Base-by-base conservation (phyloP, 495 filamentous ascomycete species). In the Penicillium pancosmium region DNA sequence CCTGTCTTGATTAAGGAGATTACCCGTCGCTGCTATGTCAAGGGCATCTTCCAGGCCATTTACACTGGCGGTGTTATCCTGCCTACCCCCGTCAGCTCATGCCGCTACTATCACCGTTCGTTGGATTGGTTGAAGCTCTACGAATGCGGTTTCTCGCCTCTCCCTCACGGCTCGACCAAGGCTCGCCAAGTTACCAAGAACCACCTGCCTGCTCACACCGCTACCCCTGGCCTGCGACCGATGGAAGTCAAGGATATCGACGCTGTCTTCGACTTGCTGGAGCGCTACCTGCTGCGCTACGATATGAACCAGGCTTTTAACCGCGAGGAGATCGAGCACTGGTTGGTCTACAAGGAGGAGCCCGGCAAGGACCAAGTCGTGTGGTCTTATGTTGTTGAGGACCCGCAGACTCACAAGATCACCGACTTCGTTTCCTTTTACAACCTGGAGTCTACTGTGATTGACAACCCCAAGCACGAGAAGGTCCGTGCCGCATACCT, bases 401-500 rank as follows among this genome's bases (percentile, higher is more conserved):
- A 89, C 53, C 77, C 87, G 9, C 64, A 82, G 21, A 86, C 80
- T 23, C 84, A 89, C 51, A 93, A 92, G 68, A 91, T 98, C 67
- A 96, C 90, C 31, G 94, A 98, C 74, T 97, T 95, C 74, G 87
- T 97, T 76, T 96, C 92, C 13, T 98, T 97, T 76, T 98, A 97
- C 76, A 84, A 82, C 66, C 86, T 98, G n/a, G 91, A 95, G 65
- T 96, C 91, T 3, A 91, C 91, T 2, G 91, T 97, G 49, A 93
- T 98, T 55, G 80, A 85, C 40, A 84, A 90, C 66, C 76, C 82
- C 19, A 93, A 93, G 71, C 85, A 96, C 73, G 79, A 86, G 4
- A 75, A 80, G 46, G 83, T 98, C 62, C 85, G 86, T 36, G 95
- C 92, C 4, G 94, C 94, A 19, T 98, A 98, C 66, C 81, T 98